Evolutionary conservation across 2,329 filamentous ascomycete genomes (phyloP), one percentile per base, ranked within the genome.

Genomic region (Diaporthe longicolla): DNA sequence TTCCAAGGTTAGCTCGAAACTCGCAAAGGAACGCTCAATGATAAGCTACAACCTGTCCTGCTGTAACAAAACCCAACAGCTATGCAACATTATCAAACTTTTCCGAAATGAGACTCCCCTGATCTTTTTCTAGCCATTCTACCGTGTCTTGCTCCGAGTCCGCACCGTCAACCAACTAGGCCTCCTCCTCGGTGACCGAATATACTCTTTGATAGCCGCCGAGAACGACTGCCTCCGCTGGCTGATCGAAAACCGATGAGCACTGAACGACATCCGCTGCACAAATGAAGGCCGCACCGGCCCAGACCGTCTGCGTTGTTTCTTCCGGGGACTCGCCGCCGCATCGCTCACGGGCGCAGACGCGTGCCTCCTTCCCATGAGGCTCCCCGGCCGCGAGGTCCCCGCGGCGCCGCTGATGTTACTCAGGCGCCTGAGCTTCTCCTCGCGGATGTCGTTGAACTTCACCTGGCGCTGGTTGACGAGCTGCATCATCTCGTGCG

Each of bases 361-460:
- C 15, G 63, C 63, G 4, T 68, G 63, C 63, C 63, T 37, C 48
- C 63, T 21, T 1, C 63, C 45, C 63, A 68, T 68, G 15, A 54
- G 32, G 21, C 45, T 50, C 10, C 45, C 45, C 13, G 48, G 24
- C 1, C 48, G 21, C 15, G 24, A 13, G 1, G 37, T 8, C 0
- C 45, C 19, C 19, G 29, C 0, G 29, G 19, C 4, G 21, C 24
- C 40, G 2, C n/a, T 35, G 29, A 13, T 4, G 48, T 32, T 52
- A 32, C 63, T 54, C 13, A 68, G n/a, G 5, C 45, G 52, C n/a
- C 48, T 19, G 3, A 26, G 13, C 10, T 21, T 68, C 63, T 68
- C 48, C n/a, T 68, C 63, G 4, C 63, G 48, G n/a, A 68, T 68
- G 15, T 68, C 37, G 17, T 32, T 68, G 32, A 68, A 68, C 9